Percentiles rank a stretch among this genome's conserved stretches.
phyloP scores from a whole-genome alignment of 495 filamentous ascomycete genomes.

The Xylaria nigripes region DNA sequence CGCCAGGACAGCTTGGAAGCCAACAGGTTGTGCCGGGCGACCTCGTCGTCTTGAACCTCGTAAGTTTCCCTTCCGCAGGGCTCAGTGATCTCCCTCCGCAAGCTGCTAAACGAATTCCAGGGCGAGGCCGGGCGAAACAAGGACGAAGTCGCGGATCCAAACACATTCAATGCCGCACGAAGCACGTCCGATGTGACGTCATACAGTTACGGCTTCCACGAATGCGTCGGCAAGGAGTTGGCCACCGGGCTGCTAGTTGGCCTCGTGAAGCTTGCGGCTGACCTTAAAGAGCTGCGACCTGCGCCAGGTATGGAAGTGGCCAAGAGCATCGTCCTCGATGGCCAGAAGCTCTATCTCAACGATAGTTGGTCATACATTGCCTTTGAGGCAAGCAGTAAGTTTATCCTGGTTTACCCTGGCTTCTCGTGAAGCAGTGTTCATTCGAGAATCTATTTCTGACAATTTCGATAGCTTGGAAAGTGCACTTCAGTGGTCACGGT shows the following conservation, averaged over 20 bases:
- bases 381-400: constrained; percentile 30
- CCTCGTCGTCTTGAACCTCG: constrained; percentile 24
- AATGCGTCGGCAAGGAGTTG: constrained; percentile 24
- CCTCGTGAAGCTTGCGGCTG: constrained; percentile 27
- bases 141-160: constrained; percentile 14
- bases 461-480: constrained; percentile 17
- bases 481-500: constrained; percentile 18
- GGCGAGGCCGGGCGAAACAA: constrained; percentile 24
- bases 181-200: constrained; percentile 9
- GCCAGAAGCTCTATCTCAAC: constrained; percentile 29
- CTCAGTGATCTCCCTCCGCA: background rate
- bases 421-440: background rate
- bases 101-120: constrained; percentile 9
- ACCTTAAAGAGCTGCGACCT: constrained; percentile 29
- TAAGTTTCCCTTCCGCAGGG: constrained; percentile 12
- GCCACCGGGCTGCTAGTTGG: constrained; percentile 20
- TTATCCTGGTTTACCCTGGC: background rate
- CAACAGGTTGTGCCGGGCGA: constrained; percentile 21
- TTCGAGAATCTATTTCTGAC: constrained; percentile 9
- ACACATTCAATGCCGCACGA: constrained; percentile 19
- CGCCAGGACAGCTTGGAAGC: constrained; percentile 19
- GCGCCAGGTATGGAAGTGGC: constrained; percentile 32
- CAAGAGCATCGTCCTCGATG: constrained; percentile 27
- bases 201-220: constrained; percentile 28
- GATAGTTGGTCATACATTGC: constrained; percentile 34